Evolutionary conservation across 2,329 filamentous ascomycete genomes (phyloP).

Genomic region (Botrytis fabae): DNA sequence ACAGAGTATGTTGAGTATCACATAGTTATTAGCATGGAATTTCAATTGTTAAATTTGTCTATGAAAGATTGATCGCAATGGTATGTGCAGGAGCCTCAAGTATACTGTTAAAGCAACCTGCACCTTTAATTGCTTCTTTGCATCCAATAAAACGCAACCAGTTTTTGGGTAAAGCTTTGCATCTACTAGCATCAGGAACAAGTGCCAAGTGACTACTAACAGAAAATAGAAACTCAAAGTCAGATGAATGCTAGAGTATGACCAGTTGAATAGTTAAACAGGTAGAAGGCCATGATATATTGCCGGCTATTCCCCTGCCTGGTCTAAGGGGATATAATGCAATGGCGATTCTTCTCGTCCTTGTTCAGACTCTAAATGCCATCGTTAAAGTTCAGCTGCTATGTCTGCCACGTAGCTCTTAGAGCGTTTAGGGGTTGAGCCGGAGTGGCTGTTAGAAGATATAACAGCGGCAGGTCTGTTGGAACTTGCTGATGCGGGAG

Average conservation of each 20-base stretch:
- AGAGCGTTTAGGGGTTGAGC: background rate
- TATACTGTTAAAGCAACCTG: background rate
- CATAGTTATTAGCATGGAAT: background rate
- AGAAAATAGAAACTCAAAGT: background rate
- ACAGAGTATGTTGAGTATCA: background rate
- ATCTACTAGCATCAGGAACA: background rate
- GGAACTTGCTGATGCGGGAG: background rate
- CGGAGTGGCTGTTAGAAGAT: background rate
- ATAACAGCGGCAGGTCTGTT: background rate
- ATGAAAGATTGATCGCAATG: background rate
- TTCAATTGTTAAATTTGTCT: background rate
- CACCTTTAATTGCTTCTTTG: background rate
- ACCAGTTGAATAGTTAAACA: too few species aligned
- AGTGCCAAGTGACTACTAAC: background rate
- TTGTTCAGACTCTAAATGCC: too few species aligned
- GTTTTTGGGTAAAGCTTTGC: background rate
- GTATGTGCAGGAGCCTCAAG: background rate
- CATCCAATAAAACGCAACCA: rapidly evolving
- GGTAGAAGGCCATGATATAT: background rate
- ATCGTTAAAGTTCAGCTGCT: background rate
- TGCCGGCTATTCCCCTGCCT: background rate
- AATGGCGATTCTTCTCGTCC: too few species aligned
- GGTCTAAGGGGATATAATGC: too few species aligned
- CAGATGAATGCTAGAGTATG: too few species aligned
- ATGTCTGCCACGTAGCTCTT: background rate